phyloP scores from a whole-genome alignment of 768 basidiomycete genomes.

The Lactifluus rugatus region DNA sequence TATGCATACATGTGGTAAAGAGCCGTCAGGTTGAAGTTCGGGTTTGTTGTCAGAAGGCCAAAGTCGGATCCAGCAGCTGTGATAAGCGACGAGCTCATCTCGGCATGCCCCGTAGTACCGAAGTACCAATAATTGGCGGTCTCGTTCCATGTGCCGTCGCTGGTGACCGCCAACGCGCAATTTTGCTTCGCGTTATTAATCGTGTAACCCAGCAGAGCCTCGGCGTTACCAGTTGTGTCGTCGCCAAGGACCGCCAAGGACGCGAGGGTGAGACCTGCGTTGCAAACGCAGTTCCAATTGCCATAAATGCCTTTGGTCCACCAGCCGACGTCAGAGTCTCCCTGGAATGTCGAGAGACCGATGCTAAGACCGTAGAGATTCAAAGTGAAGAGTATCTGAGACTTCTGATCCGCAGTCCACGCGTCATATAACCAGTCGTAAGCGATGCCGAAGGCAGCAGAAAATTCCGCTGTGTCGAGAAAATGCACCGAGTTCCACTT shows the following conservation, averaged over 20 bases:
- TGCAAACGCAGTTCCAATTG: slow-evolving; percentile 99
- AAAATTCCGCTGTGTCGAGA: slow-evolving; percentile 86
- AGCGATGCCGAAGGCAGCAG: slow-evolving; percentile 80
- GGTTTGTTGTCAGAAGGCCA: slow-evolving; percentile 59
- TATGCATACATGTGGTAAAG: slow-evolving; percentile 83
- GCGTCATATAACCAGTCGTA: slow-evolving; percentile 94
- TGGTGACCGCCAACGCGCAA: slow-evolving; percentile 52
- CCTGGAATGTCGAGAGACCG: slow-evolving; percentile 48
- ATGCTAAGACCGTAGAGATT: slow-evolving; percentile 66
- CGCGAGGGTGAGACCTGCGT: slow-evolving; percentile 79
- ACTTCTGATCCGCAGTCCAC: slow-evolving; percentile 68
- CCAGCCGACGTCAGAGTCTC: slow-evolving; percentile 50
- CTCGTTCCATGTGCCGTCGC: slow-evolving; percentile 89
- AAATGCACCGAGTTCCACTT: slow-evolving; percentile 89
- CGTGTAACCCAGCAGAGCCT: slow-evolving; percentile 54
- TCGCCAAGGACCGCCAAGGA: slow-evolving; percentile 86
- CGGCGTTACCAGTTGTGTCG: slow-evolving; percentile 64
- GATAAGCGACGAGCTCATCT: slow-evolving; percentile 73
- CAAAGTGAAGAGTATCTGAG: slow-evolving; percentile 58
- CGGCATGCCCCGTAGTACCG: slow-evolving; percentile 83
- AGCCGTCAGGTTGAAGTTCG: slow-evolving; percentile 63
- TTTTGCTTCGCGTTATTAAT: slow-evolving; percentile 66
- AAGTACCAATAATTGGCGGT: slow-evolving; percentile 96
- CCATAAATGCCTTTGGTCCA: slow-evolving; percentile 68
- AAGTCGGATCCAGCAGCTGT: slow-evolving; percentile 82